phyloP scores from a whole-genome alignment of 2,329 filamentous ascomycete species.

The Microdochium bolleyi region DNA sequence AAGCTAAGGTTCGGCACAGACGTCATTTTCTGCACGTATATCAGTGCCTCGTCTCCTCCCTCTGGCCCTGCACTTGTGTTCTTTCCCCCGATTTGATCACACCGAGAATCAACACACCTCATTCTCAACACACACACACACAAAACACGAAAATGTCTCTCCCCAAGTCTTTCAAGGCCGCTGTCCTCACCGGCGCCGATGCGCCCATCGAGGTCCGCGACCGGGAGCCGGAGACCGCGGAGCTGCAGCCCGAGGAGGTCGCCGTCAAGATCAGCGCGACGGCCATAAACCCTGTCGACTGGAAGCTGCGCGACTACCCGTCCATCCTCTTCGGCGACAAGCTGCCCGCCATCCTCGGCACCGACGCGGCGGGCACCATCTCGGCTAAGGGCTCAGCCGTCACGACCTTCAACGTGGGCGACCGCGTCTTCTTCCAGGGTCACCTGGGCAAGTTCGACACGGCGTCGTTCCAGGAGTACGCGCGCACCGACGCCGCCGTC shows the following conservation, averaged over 20 bases:
- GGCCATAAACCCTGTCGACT: conserved; percentile 25
- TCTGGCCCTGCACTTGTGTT: too few relatives aligned
- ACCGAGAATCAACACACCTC: too few relatives aligned
- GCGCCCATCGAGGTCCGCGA: conserved; percentile 7
- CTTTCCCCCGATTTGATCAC: too few relatives aligned
- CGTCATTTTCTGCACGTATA: too few relatives aligned
- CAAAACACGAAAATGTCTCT: conserved; percentile 6
- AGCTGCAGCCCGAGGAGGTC: conserved; percentile 4
- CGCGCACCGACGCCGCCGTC: conserved; percentile 21
- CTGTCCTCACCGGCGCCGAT: conserved; percentile 5
- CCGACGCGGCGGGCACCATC: conserved; percentile 13
- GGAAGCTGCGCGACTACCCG: conserved; percentile 22
- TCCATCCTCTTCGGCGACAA: conserved; percentile 9
- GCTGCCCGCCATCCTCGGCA: conserved; percentile 11
- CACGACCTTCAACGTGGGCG: conserved; percentile 10
- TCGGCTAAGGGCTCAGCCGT: conserved; percentile 11
- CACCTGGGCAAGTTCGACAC: conserved; percentile 19
- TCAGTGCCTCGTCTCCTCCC: too few relatives aligned
- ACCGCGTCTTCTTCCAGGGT: conserved; percentile 25
- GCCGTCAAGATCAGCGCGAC: conserved; percentile 12
- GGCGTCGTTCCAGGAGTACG: conserved; percentile 27
- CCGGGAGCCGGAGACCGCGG: conserved; percentile 6
- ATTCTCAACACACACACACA: too few relatives aligned
- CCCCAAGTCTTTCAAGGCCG: conserved; percentile 9
- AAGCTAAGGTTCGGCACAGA: too few relatives aligned